A percentile compares a stretch with the other conserved stretches of the same genome.
Evolutionary conservation across 352 stramenopile genomes (phyloP).

Genomic region (Phytopythium oedochilum): DNA sequence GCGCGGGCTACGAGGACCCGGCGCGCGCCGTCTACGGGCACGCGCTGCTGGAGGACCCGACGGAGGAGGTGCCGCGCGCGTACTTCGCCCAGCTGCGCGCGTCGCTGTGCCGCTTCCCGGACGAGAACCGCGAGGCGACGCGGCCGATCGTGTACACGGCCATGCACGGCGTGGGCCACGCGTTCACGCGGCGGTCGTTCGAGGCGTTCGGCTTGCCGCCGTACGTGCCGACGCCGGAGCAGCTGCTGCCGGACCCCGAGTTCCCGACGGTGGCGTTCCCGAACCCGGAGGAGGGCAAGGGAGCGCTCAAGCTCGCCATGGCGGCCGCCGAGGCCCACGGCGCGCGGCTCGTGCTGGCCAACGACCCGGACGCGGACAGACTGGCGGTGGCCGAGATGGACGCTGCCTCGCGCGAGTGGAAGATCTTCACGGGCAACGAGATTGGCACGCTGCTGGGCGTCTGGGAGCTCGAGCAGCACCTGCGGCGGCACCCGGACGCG

Average conservation of each 20-base stretch:
- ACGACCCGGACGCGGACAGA: slow-evolving; percentile 98
- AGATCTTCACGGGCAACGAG: slow-evolving; percentile 97
- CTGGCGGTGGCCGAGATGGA: slow-evolving; percentile 94
- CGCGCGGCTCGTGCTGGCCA: slow-evolving; percentile 92
- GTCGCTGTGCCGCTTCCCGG: slow-evolving; percentile 58
- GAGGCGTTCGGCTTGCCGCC: slow-evolving; percentile 80
- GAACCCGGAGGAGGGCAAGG: slow-evolving; percentile 97
- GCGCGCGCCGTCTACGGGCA: slow-evolving; percentile 27
- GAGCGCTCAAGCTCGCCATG: slow-evolving; percentile 94
- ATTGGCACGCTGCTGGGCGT: slow-evolving; percentile 94
- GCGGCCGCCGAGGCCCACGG: slow-evolving; percentile 70
- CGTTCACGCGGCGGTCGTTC: slow-evolving; percentile 91
- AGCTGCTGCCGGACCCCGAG: slow-evolving; percentile 91
- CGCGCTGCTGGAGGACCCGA: slow-evolving; percentile 58
- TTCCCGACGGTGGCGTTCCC: slow-evolving; percentile 98
- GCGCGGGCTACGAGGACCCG: slow-evolving; percentile 37
- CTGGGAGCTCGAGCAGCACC: slow-evolving; percentile 86
- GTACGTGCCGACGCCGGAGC: slow-evolving; percentile 84
- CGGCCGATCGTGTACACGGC: slow-evolving; percentile 94
- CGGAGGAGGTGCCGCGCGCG: slow-evolving; percentile 47
- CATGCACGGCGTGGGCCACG: slow-evolving; percentile 97
- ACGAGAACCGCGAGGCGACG: slow-evolving; percentile 47
- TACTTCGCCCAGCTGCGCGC: slow-evolving; percentile 67
- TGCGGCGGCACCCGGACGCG: slow-evolving; percentile 46
- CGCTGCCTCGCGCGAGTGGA: slow-evolving; percentile 76